Conservation (phyloP, 2,329 filamentous ascomycete species). For the Chrysoporthe austroafricana region DNA sequence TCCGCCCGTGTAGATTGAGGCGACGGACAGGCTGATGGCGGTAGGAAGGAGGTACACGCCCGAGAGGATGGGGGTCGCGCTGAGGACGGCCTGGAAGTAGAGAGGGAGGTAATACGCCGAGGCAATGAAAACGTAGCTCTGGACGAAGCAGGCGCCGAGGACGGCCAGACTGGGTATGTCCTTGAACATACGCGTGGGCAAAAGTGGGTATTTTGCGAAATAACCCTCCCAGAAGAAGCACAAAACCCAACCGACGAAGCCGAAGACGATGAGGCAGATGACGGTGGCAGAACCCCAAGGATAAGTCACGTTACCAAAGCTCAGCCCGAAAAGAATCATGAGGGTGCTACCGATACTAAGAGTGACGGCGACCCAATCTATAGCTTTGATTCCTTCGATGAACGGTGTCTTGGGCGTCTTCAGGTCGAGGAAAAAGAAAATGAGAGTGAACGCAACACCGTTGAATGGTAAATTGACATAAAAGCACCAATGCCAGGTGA, state of each 20-base stretch:
- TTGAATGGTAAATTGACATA: conserved; percentile 35
- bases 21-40: conserved; percentile 45
- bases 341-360: neutral
- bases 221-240: too few species aligned
- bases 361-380: conserved; percentile 49
- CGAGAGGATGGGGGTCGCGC: conserved; percentile 56
- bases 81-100: conserved; percentile 65
- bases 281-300: conserved; percentile 78
- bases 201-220: too few species aligned
- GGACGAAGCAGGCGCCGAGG: too few species aligned
- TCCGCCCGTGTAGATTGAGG: conserved; percentile 27
- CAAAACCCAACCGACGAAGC: too few species aligned
- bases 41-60: conserved; percentile 62
- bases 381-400: conserved; percentile 59
- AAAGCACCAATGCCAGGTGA: conserved; percentile 35
- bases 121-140: conserved; percentile 48
- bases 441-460: conserved; percentile 29
- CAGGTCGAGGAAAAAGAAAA: conserved; percentile 45
- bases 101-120: conserved; percentile 70
- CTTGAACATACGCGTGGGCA: too few species aligned
- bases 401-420: conserved; percentile 65
- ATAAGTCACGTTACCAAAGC: conserved; percentile 76
- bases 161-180: too few species aligned
- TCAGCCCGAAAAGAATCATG: conserved; percentile 70
- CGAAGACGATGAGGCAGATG: conserved; percentile 67